These are phyloP conservation scores for Curvularia hawaiiensis DNA, from an alignment of 2,329 filamentous ascomycete species.

Conservation along the genomic window DNA sequence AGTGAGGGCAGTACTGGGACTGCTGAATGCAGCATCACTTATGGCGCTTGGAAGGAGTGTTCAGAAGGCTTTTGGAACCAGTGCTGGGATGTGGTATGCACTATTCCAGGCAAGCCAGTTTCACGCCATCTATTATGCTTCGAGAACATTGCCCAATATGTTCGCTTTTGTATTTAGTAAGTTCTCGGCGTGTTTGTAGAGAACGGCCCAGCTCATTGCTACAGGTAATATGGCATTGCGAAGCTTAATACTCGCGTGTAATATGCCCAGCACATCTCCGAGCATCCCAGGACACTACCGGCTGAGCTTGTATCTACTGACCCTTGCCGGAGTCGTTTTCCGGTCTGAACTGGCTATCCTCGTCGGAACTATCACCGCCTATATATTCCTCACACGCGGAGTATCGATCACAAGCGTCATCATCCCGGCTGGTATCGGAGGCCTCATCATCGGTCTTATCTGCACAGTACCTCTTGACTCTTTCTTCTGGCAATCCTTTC, in stretches of 20 bases:
- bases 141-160: constrained; percentile 92
- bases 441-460: constrained; percentile 68
- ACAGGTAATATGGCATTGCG: constrained; percentile 69
- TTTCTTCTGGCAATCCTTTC: constrained; percentile 84
- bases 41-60: constrained; percentile 69
- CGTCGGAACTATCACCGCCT: constrained; percentile 69
- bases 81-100: constrained; percentile 78
- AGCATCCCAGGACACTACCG: constrained; percentile 58
- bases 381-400: constrained; percentile 63
- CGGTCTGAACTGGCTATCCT: constrained; percentile 87
- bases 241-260: constrained; percentile 56
- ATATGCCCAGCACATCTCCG: constrained; percentile 42
- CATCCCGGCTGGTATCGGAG: constrained; percentile 68
- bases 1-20: constrained; percentile 78
- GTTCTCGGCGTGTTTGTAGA: constrained; percentile 37
- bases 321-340: constrained; percentile 82
- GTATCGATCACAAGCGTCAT: constrained; percentile 63
- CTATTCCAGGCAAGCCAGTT: constrained; percentile 84
- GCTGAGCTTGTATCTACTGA: constrained; percentile 74
- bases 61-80: constrained; percentile 68
- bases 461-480: constrained; percentile 81
- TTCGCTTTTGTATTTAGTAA: constrained; percentile 87
- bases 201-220: neutral
- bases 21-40: constrained; percentile 74
- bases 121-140: constrained; percentile 91